Evolutionary conservation across 108 stramenopile species (phyloP).

Genomic region (Skeletonema potamos): DNA sequence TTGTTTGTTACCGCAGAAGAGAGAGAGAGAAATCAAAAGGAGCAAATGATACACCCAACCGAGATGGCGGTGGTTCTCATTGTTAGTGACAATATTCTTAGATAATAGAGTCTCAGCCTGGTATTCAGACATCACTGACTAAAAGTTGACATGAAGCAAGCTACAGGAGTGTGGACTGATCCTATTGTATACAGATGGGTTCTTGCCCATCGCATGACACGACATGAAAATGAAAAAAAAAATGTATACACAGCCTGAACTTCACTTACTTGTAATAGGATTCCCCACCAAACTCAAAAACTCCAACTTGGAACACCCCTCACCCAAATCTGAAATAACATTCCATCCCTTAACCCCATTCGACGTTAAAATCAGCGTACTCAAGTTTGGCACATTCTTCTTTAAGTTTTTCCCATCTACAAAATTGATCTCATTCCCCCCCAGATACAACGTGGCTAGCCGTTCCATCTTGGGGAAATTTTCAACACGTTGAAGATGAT

Average conservation of each 20-base stretch:
- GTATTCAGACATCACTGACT: conserved; percentile 23
- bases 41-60: conserved; percentile 7
- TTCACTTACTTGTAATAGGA: conserved; percentile 80
- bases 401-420: conserved; percentile 60
- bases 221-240: not conserved
- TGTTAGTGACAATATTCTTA: conserved; percentile 32
- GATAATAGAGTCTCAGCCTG: not conserved
- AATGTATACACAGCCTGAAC: conserved; percentile 2
- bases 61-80: conserved; percentile 21
- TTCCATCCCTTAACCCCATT: conserved; percentile 69
- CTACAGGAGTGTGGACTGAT: not conserved
- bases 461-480: conserved; percentile 74
- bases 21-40: not conserved
- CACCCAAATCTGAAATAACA: conserved; percentile 64
- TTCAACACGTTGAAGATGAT: conserved; percentile 65
- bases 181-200: too few relatives aligned
- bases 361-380: conserved; percentile 55
- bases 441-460: conserved; percentile 49
- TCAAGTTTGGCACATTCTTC: conserved; percentile 62
- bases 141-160: not conserved
- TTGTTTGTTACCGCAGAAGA: not conserved
- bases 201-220: too few relatives aligned
- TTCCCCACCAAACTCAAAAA: conserved; percentile 71
- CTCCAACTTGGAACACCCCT: conserved; percentile 71
- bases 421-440: conserved; percentile 66